Base-by-base conservation (phyloP, 2,329 filamentous ascomycete species). In the Diaporthe sp. region DNA sequence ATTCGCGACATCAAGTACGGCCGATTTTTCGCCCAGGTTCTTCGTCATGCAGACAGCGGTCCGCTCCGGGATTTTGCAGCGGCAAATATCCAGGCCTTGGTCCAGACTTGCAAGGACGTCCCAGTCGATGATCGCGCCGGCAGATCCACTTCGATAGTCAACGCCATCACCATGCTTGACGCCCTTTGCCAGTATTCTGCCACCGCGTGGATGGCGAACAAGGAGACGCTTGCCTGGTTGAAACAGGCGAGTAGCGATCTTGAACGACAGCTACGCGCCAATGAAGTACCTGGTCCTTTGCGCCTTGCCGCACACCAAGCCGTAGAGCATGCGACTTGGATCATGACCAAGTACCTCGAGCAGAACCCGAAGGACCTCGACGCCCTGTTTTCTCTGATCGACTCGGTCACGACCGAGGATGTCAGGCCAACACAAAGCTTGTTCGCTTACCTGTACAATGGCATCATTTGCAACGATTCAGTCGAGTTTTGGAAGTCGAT, bases 261-360 rank as follows among this genome's bases (percentile, higher is more conserved):
- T 22, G 94, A 98, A 81, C 89, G 86, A 55, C 93, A 94, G 78
- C 88, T 97, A 51, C 91, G 92, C 59, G 86, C 86, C 42, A 93
- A 97, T 78, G 90, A 87, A 7, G 86, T 98, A 55, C 91, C 94
- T 8, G 86, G 92, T 0, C 88, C 88, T 74, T 88, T 98, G 77
- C 93, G 96, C 51, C 88, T 99, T 47, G 93, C 96, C 8, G 94
- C 94, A 9, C 94, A 97, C 78, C 97, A 99, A 84, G 94, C 95
- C 39, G 93, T 94, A 5, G 95, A 98, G 78, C 94, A 97, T 80
- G 86, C 98, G 75, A 96, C 98, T 90, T 86, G 90, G 25, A 93
- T 98, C 71, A 92, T 98, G 79, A 94, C 94, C 7, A 93, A 92
- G 74, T 94, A 97, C 75, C 86, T 99, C 27, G 89, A 92, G 73